These are phyloP conservation scores for Spinacia oleracea DNA, from an alignment of 179 eudicot genomes.

Conservation along the genomic window DNA sequence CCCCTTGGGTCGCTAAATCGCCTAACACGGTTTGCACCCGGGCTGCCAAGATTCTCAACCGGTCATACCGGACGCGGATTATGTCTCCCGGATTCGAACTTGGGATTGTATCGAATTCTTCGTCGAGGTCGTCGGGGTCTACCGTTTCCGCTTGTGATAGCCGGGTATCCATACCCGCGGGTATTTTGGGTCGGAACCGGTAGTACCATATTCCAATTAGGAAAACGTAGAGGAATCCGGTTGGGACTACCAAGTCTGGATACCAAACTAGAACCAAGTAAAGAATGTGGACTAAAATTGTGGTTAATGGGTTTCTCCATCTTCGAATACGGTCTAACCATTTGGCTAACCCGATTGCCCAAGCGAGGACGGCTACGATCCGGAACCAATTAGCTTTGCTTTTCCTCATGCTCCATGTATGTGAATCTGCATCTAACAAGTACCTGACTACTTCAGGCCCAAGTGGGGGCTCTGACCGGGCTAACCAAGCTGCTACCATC, in stretches of 20 bases:
- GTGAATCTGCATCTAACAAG: conserved; percentile 89
- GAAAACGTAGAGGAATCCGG: conserved; percentile 75
- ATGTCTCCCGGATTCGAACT: conserved; percentile 75
- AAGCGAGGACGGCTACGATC: conserved; percentile 78
- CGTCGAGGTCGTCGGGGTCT: conserved; percentile 84
- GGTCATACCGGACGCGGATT: conserved; percentile 60
- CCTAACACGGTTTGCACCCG: conserved; percentile 90
- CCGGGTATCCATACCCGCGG: conserved; percentile 81
- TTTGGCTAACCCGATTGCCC: conserved; percentile 85
- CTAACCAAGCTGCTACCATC: conserved; percentile 86
- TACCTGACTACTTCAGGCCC: conserved; percentile 85
- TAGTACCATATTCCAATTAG: conserved; percentile 90
- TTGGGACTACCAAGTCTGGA: conserved; percentile 88
- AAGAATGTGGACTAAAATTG: conserved; percentile 73
- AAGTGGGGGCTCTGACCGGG: conserved; percentile 83
- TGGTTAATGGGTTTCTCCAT: conserved; percentile 85
- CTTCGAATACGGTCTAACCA: conserved; percentile 77
- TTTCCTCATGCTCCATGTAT: conserved; percentile 94
- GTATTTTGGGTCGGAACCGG: conserved; percentile 83
- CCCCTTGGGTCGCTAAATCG: conserved; percentile 90
- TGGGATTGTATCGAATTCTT: conserved; percentile 87
- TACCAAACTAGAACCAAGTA: conserved; percentile 91
- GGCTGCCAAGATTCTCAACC: conserved; percentile 71
- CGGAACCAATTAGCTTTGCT: conserved; percentile 93
- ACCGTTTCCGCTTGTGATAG: conserved; percentile 75